These are phyloP conservation scores for Kluyveromyces siamensis DNA, from an alignment of 805 yeast genomes.

Conservation along the genomic window DNA sequence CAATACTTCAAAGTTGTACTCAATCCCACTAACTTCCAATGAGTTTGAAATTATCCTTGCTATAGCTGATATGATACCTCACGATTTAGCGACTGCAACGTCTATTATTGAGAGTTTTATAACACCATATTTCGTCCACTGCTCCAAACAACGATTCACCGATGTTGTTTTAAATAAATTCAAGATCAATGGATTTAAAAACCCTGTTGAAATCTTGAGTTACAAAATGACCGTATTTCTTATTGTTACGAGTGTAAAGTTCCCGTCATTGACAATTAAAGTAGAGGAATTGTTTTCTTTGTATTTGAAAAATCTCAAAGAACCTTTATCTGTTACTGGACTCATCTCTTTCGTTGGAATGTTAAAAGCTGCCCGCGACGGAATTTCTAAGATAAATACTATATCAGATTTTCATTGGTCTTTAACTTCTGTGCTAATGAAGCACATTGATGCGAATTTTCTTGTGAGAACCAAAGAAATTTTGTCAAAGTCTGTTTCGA, in stretches of 20 bases:
- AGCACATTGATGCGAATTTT: slow-evolving; percentile 6
- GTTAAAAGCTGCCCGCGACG: slow-evolving; percentile 25
- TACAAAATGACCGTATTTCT: slow-evolving; percentile 27
- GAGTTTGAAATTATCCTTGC: slow-evolving; percentile 50
- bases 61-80: slow-evolving; percentile 33
- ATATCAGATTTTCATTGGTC: neutral
- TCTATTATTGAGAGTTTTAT: slow-evolving; percentile 34
- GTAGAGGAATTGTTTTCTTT: slow-evolving; percentile 15
- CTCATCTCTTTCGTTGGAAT: slow-evolving; percentile 33
- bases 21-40: slow-evolving; percentile 38
- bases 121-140: slow-evolving; percentile 39
- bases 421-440: neutral
- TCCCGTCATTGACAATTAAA: slow-evolving; percentile 18
- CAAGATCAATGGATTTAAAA: slow-evolving; percentile 25
- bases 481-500: slow-evolving; percentile 8
- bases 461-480: slow-evolving; percentile 13
- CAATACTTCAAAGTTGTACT: slow-evolving; percentile 17
- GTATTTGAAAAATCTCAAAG: slow-evolving; percentile 16
- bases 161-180: slow-evolving; percentile 26
- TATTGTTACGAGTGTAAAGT: slow-evolving; percentile 18
- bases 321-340: slow-evolving; percentile 10
- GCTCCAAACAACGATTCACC: slow-evolving; percentile 42
- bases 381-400: slow-evolving; percentile 5
- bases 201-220: slow-evolving; percentile 35
- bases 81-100: slow-evolving; percentile 31